Evolutionary conservation across 2,329 filamentous ascomycete genomes (phyloP).

Genomic region (Colletotrichum horii): DNA sequence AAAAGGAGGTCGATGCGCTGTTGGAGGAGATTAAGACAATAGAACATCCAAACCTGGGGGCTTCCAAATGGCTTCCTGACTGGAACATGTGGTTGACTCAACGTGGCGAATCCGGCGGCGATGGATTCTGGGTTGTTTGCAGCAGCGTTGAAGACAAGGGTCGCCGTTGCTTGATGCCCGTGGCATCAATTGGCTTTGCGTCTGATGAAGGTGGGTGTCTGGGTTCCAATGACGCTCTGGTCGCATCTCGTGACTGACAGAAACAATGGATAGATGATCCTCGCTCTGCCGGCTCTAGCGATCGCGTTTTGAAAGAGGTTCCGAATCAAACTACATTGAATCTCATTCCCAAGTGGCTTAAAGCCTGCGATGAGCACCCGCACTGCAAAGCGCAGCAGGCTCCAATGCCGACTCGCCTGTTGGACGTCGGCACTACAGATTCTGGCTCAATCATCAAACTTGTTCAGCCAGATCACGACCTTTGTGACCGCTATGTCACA

Average conservation of each 20-base stretch:
- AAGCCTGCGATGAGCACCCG: slow-evolving; percentile 1
- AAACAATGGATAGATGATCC: neutral
- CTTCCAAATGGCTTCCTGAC: neutral
- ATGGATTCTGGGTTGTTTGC: slow-evolving; percentile 6
- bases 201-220: neutral
- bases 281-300: neutral
- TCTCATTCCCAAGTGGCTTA: neutral
- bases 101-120: neutral
- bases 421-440: neutral
- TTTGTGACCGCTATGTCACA: neutral
- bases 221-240: neutral
- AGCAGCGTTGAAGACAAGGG: neutral
- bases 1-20: neutral
- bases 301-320: neutral
- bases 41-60: neutral
- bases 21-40: neutral
- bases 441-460: neutral
- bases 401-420: neutral
- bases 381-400: neutral
- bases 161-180: neutral
- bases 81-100: slow-evolving; percentile 13
- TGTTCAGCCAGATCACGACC: neutral
- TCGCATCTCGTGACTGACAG: neutral
- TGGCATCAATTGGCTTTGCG: neutral
- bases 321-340: neutral